Evolutionary conservation across 768 basidiomycete genomes (phyloP), one percentile per base, ranked within the genome.

Genomic region (Rossbeevera mucosa): DNA sequence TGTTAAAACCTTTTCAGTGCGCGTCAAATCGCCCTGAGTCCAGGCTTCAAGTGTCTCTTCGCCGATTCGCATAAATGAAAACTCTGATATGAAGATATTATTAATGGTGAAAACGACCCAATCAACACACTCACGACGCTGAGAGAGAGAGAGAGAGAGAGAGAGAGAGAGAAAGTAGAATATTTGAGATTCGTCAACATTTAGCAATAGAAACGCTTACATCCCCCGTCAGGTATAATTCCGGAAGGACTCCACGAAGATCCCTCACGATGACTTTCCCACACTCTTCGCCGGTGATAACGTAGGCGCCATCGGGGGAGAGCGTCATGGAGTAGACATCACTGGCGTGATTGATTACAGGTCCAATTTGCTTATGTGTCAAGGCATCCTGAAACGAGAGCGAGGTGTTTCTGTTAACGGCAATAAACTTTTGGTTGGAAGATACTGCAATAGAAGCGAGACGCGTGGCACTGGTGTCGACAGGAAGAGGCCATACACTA

Each of bases 31-130:
- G 5, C 44, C 40, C 7, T 44, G 24, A 8, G 9, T 44, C 56
- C 56, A 57, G 1, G 33, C 50, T 9, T 21, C 12, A 20, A 47
- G 46, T 47, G 7, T n/a, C 24, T 2, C 9, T 14, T 41, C 9
- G 3, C 13, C 14, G 22, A 52, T 31, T n/a, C 3, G 6, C 4
- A 57, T 28, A 2, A 57, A 26, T 5, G 54, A 55, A 5, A 48
- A 16, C 38, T 48, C 3, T 1, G 36, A 33, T 8, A 0, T 3
- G 2, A 13, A 26, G 2, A 6, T 4, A 16, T 43, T 0, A 38
- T 24, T 6, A 8, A 0, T n/a, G 22, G 7, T 18, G 1, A 42
- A 0, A 22, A 22, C 1, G 1, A 31, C 7, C 8, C 0, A 4
- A 20, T 22, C 2, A 28, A n/a, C 1, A 21, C 16, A 36, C 54